Evolutionary conservation across 1,284 basidiomycete genomes (phyloP).

Genomic region (Ceratobasidium papillatum): DNA sequence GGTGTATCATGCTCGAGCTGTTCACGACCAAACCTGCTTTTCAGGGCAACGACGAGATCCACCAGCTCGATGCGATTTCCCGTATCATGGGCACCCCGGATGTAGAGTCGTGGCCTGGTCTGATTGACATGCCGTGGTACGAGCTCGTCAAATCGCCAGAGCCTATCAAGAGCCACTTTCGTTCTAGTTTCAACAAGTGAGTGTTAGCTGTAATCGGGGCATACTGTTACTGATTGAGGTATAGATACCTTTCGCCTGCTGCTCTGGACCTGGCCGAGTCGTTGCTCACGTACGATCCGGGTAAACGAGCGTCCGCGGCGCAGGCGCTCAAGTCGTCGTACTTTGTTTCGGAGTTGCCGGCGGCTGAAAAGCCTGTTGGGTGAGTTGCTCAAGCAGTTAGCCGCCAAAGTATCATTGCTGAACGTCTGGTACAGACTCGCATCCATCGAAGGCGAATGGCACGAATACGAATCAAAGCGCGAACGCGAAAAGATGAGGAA

Average conservation of each 20-base stretch:
- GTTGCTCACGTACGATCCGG: constrained; percentile 86
- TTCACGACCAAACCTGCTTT: constrained; percentile 95
- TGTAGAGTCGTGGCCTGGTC: constrained; percentile 81
- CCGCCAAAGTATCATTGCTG: constrained; percentile 6
- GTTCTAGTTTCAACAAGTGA: constrained; percentile 81
- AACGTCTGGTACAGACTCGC: constrained; percentile 61
- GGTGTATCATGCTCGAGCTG: constrained; percentile 98
- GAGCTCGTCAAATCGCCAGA: constrained; percentile 94
- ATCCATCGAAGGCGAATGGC: constrained; percentile 91
- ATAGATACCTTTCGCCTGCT: constrained; percentile 81
- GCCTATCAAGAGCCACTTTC: constrained; percentile 73
- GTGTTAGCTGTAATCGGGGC: constrained; percentile 47
- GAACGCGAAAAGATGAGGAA: constrained; percentile 71
- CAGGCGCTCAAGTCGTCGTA: constrained; percentile 85
- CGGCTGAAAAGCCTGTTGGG: constrained; percentile 79
- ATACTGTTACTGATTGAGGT: neutral
- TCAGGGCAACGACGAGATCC: constrained; percentile 96
- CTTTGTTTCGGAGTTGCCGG: constrained; percentile 82
- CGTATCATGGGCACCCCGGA: constrained; percentile 89
- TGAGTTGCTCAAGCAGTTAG: constrained; percentile 55
- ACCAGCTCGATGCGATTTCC: constrained; percentile 94
- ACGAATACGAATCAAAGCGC: constrained; percentile 89
- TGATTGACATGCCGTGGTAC: constrained; percentile 93
- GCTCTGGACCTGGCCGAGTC: constrained; percentile 86
- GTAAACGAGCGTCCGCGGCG: constrained; percentile 75